Base-by-base conservation (phyloP, 345 rosid species). In the Linum tenue region DNA sequence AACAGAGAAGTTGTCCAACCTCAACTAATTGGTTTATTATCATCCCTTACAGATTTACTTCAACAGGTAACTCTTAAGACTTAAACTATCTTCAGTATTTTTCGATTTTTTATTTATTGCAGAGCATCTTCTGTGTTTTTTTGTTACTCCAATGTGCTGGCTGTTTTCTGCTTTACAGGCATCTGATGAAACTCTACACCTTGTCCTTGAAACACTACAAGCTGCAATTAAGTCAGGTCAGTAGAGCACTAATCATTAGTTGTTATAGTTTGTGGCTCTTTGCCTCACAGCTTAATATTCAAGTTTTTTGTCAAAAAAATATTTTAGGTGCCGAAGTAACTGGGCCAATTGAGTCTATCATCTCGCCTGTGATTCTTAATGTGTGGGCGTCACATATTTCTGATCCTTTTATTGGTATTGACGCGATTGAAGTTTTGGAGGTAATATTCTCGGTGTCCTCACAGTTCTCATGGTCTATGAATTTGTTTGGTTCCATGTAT, bases 371-470 rank as follows among this genome's bases (percentile, higher is more conserved):
- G 68, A 80, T 92, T 70, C 86, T 92, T 71, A 86, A 82, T 77
- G 64, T 80, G 71, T 89, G 98, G 98, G 89, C 73, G 62, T 70
- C 77, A 67, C 88, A 89, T 74, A 74, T 92, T 75, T 84, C 95
- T 35, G 98, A 92, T 82, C 98, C 98, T 66, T 89, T 92, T 76
- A 79, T 92, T 71, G 83, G 91, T 72, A 85, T 88, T 14, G 96
- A 92, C 41, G 79, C 80, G 50, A 73, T 89, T 76, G 98, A 92
- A 64, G 95, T 87, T 68, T 74, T 92, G 73, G 96, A 92, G 98
- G 98, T 92, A 84, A 75, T 69, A 56, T 40, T 61, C 22, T 70
- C 50, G 57, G 40, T 15, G 8, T 48, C 9, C 53, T 48, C 14
- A 48, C 53, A 48, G 11, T 48, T 48, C 53, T 4, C 53, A 48